These are phyloP conservation scores for Sapria himalayana DNA, from an alignment of 345 rosid genomes.

Conservation along the genomic window DNA sequence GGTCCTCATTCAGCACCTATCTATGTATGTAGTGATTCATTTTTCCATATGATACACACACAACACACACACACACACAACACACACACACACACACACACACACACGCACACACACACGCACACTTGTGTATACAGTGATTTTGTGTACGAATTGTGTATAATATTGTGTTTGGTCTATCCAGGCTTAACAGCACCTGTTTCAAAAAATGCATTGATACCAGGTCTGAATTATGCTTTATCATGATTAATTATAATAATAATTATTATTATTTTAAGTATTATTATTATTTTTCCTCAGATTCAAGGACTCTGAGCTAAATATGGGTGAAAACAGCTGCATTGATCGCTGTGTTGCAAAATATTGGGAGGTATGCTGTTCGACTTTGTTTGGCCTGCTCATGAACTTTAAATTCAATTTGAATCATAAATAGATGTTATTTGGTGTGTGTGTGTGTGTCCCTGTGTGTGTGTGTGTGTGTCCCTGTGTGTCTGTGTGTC, in stretches of 20 bases:
- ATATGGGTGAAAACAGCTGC: conserved; percentile 98
- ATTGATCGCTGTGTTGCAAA: conserved; percentile 93
- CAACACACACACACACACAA: too few species aligned
- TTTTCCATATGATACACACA: too few species aligned
- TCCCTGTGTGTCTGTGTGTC: too few species aligned
- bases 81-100: too few species aligned
- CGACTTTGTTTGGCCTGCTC: not conserved
- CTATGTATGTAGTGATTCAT: too few species aligned
- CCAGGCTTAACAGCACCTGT: conserved; percentile 84
- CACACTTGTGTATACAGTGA: too few species aligned
- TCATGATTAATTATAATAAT: not conserved
- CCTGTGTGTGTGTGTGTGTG: too few species aligned
- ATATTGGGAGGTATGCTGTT: conserved; percentile 60
- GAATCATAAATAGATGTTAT: not conserved
- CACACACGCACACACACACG: too few species aligned
- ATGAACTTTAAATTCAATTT: not conserved
- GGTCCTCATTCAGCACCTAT: too few species aligned
- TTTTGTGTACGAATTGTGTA: too few species aligned
- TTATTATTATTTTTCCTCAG: conserved; percentile 15
- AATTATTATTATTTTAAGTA: not conserved
- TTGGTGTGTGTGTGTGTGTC: too few species aligned
- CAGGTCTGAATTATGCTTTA: conserved; percentile 21
- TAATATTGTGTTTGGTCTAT: conserved; percentile 5
- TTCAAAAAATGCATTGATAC: conserved; percentile 84
- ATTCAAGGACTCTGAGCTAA: conserved; percentile 84